Base-by-base conservation (phyloP, 305 asterid genomes). In the Fraxinus nigra region DNA sequence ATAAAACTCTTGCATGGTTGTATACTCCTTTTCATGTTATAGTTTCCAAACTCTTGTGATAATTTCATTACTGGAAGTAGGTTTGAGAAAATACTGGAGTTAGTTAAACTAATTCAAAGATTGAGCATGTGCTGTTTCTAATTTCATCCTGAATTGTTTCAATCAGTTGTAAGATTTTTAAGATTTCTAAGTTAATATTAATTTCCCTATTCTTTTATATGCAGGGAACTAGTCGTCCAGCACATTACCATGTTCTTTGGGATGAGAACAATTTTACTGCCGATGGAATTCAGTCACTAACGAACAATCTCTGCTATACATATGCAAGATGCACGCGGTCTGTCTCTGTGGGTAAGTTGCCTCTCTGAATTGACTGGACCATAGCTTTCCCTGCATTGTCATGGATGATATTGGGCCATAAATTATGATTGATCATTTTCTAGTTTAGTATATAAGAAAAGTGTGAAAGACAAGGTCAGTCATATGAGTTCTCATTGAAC, bases 281-380 rank as follows among this genome's bases (percentile, higher is more conserved):
- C 0, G 99, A 96, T 26, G 99, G 97, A 9, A 94, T 96, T 82
- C 99, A 96, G 76, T 94, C 98, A 0, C 79, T 96, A 87, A 96
- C 99, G 3, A 96, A 96, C 89, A 96, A 96, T 84, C 98, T 96
- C 46, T 96, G 99, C 84, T 96, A 96, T 63, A 96, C 99, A 28
- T 96, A 96, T 59, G 99, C 99, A 20, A 91, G 99, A 82, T 96
- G 99, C 90, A 96, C 99, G 0, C 98, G 99, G 56, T 96, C 99
- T 0, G 99, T 96, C 69, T 96, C 99, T 46, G 98, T 96, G 1
- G 99, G 99, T 96, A 84, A 86, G 97, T 24, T 37, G 32, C 61
- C 69, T 79, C 72, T 69, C 38, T 30, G 38, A 69, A 69, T 28
- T 69, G 20, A 32, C 38, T 69, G 35, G 20, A 7, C 40, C 38